A percentile compares a stretch with the other conserved stretches of the same genome.
Evolutionary conservation across 306 rosid genomes (phyloP).

Genomic region (Elaeagnus macrophylla): DNA sequence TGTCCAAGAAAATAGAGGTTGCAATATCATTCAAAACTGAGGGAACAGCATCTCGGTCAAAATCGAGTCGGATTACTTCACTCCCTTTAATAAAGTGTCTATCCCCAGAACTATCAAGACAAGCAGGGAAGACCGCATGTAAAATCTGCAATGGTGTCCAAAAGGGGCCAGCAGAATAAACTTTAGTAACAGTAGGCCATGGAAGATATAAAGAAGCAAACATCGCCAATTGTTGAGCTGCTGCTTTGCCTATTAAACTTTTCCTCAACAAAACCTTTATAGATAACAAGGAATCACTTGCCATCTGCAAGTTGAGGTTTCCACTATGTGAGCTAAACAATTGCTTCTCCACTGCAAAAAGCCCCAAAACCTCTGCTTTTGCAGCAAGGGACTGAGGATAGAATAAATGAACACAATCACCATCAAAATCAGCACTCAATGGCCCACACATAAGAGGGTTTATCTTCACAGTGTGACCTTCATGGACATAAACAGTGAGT

Average conservation of each 20-base stretch:
- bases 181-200: constrained; percentile 45
- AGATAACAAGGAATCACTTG: constrained; percentile 62
- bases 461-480: constrained; percentile 80
- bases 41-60: constrained; percentile 41
- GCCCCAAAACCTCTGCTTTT: constrained; percentile 87
- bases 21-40: constrained; percentile 61
- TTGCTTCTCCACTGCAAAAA: constrained; percentile 81
- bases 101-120: constrained; percentile 57
- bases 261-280: constrained; percentile 51
- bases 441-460: constrained; percentile 95
- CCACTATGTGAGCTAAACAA: constrained; percentile 92
- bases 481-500: constrained; percentile 71
- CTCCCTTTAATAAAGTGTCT: constrained; percentile 49
- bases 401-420: constrained; percentile 81
- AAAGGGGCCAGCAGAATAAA: constrained; percentile 32
- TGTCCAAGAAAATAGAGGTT: constrained; percentile 66
- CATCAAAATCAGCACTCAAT: constrained; percentile 90
- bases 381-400: constrained; percentile 92
- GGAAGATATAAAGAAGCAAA: constrained; percentile 61
- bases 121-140: constrained; percentile 61
- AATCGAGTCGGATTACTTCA: constrained; percentile 50
- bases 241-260: constrained; percentile 34
- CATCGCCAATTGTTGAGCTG: constrained; percentile 72
- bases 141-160: constrained; percentile 83
- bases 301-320: constrained; percentile 64